A percentile compares a stretch with the other conserved stretches of the same genome.
Conservation (phyloP, 106 monocot genomes). For the Allium cepa region DNA sequence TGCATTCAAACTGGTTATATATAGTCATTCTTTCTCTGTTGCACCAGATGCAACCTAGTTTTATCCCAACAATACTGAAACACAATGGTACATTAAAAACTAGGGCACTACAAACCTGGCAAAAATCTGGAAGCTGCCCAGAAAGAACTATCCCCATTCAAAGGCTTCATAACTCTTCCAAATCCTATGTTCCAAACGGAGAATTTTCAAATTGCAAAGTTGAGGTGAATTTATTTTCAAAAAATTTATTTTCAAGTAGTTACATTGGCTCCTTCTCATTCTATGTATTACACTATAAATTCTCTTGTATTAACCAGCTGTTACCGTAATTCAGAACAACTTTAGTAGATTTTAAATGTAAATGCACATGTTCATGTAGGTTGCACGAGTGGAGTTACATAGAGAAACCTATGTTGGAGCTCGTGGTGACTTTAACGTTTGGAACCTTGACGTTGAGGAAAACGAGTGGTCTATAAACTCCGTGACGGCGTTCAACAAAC, state of each 20-base stretch:
- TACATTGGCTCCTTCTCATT: background rate
- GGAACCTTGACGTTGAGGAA: background rate
- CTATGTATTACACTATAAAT: background rate
- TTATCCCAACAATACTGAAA: background rate
- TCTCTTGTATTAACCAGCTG: too few species aligned
- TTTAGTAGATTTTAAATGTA: too few species aligned
- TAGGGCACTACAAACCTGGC: background rate
- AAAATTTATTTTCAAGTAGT: background rate
- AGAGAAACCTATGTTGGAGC: background rate
- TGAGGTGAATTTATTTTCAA: too few species aligned
- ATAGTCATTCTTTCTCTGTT: background rate
- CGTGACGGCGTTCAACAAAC: background rate
- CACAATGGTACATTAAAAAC: background rate
- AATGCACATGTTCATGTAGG: background rate
- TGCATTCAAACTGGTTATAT: too few species aligned
- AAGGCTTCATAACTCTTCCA: background rate
- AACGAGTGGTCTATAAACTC: conserved; percentile 7
- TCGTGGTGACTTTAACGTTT: background rate
- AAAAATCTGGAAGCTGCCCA: background rate
- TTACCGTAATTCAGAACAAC: too few species aligned
- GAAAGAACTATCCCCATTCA: background rate
- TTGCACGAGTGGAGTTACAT: conserved; percentile 4
- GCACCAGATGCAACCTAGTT: background rate
- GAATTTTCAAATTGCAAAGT: too few species aligned
- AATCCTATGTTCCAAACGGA: too few species aligned